Evolutionary conservation across 306 rosid genomes (phyloP).

Genomic region (Lotus japonicus): DNA sequence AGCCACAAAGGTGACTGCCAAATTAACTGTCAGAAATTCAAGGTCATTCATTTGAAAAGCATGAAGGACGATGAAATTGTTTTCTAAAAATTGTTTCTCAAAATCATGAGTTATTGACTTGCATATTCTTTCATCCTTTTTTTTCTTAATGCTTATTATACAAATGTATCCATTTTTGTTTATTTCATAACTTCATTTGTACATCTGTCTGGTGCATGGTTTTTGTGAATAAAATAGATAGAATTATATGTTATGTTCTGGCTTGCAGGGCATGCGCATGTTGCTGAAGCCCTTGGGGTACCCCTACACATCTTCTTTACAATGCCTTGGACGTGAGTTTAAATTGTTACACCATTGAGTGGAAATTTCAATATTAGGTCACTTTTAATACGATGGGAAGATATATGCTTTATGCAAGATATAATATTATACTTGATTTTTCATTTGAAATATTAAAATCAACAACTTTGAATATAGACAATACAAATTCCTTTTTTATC

Average conservation of each 20-base stretch:
- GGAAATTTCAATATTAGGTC: not conserved
- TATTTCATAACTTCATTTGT: not conserved
- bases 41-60: not conserved
- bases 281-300: slow-evolving; percentile 89
- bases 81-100: not conserved
- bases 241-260: slow-evolving; percentile 14
- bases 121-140: no score
- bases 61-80: not conserved
- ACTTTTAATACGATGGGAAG: not conserved
- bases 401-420: not conserved
- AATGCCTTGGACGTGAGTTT: slow-evolving; percentile 97
- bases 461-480: no score
- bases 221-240: not conserved
- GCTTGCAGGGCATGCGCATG: slow-evolving; percentile 68
- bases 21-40: slow-evolving; percentile 1
- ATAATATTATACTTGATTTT: not conserved
- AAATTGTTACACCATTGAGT: not conserved
- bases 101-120: not conserved
- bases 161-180: not conserved
- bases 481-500: no score
- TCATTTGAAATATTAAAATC: not conserved
- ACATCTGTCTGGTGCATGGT: not conserved
- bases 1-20: not conserved
- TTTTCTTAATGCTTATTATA: not conserved
- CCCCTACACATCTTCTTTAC: slow-evolving; percentile 93